phyloP scores from a whole-genome alignment of 2,329 filamentous ascomycete genomes.

The Trichoderma atroviride region DNA sequence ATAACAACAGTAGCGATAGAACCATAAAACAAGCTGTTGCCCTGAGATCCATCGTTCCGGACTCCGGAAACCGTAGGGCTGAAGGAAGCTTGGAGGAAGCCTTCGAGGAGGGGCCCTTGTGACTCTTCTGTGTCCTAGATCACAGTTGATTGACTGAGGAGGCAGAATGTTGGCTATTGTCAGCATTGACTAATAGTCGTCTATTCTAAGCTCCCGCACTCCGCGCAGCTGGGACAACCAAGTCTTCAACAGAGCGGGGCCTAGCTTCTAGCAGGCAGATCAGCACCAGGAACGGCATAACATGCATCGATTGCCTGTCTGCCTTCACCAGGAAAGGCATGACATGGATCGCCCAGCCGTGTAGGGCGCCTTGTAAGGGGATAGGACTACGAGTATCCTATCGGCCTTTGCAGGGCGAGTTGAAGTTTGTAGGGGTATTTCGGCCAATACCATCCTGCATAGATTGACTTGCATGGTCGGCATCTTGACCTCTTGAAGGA shows the following conservation, averaged over 20 bases:
- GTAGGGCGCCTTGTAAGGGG: neutral
- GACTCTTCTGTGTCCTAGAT: neutral
- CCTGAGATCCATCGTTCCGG: neutral
- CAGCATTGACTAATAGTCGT: neutral
- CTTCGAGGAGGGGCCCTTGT: neutral
- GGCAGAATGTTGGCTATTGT: neutral
- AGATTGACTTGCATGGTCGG: neutral
- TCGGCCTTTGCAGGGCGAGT: neutral
- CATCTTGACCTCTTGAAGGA: neutral
- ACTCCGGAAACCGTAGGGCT: conserved; percentile 11
- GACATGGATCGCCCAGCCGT: neutral
- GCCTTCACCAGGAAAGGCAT: neutral
- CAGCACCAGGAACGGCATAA: neutral
- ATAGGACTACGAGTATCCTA: neutral
- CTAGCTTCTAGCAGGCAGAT: neutral
- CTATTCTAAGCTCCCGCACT: neutral
- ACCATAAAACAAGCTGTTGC: neutral
- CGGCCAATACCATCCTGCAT: neutral
- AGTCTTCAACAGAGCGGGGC: neutral
- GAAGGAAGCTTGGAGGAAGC: conserved; percentile 3
- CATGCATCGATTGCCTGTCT: neutral
- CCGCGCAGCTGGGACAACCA: neutral
- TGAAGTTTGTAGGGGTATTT: neutral
- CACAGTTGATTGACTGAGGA: neutral
- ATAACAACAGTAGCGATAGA: neutral